Conservation (phyloP, 2,329 filamentous ascomycete genomes). For the Ilyonectria robusta region DNA sequence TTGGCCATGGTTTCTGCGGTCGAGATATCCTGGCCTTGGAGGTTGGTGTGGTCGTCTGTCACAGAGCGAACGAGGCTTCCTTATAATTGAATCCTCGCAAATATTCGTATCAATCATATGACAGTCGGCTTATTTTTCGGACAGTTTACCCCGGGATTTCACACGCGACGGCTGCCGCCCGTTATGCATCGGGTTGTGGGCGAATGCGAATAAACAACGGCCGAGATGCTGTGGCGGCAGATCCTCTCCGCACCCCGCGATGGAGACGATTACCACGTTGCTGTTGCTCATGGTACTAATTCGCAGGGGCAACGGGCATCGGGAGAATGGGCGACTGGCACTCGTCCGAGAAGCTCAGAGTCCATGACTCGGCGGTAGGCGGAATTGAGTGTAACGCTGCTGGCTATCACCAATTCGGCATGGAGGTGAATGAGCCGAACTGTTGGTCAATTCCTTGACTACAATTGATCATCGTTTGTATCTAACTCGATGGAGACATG, state of each 20-base stretch:
- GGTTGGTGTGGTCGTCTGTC: not conserved
- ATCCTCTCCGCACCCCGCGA: constrained; percentile 10
- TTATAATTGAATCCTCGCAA: not conserved
- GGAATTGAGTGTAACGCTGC: not conserved
- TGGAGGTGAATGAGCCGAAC: not conserved
- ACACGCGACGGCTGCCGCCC: too few relatives aligned
- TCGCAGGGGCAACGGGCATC: constrained; percentile 12
- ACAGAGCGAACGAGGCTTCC: not conserved
- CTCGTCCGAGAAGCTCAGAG: not conserved
- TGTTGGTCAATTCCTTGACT: not conserved
- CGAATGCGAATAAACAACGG: not conserved
- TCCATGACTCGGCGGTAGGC: not conserved
- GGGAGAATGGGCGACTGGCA: constrained; percentile 10
- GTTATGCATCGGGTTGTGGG: constrained; percentile 14
- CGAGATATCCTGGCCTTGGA: not conserved
- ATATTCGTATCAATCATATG: constrained; percentile 5
- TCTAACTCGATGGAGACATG: not conserved
- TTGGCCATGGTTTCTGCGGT: constrained; percentile 3
- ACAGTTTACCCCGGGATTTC: not conserved
- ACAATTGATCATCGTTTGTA: not conserved
- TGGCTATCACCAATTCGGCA: not conserved
- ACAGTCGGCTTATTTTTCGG: not conserved
- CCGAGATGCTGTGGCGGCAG: not conserved
- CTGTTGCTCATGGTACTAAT: not conserved
- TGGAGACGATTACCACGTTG: not conserved